Percentiles rank a stretch among this genome's conserved stretches.
Conservation (phyloP, 306 rosid genomes). For the Inga leiocalycina region DNA sequence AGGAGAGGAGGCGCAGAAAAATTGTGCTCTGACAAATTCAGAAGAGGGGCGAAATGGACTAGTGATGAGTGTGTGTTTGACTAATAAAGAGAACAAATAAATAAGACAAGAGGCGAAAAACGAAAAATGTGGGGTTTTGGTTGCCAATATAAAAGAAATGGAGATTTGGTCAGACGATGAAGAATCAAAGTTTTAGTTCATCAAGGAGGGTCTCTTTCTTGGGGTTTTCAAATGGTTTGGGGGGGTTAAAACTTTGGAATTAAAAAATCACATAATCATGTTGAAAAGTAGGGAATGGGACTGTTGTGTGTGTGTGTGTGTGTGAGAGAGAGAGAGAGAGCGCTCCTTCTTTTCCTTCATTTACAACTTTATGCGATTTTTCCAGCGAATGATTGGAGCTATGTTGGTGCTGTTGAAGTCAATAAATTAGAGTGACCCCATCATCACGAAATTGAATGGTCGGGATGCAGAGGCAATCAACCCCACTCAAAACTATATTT, state of each 20-base stretch:
- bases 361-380: conserved; percentile 16
- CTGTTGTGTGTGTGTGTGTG: conserved; percentile 5
- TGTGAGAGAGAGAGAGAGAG: too few species aligned
- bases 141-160: conserved; percentile 11
- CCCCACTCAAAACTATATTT: not conserved
- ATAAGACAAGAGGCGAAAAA: conserved; percentile 1
- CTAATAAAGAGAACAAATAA: conserved; percentile 21
- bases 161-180: conserved; percentile 42
- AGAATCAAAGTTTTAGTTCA: conserved; percentile 45
- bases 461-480: conserved; percentile 4
- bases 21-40: not conserved
- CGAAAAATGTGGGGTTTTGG: conserved; percentile 23
- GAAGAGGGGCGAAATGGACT: conserved; percentile 24
- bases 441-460: conserved; percentile 43
- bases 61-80: conserved; percentile 40
- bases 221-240: conserved; percentile 47
- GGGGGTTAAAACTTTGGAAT: conserved; percentile 41
- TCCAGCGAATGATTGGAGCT: conserved; percentile 40
- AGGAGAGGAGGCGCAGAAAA: not conserved
- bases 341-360: conserved; percentile 6
- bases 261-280: conserved; percentile 15
- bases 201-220: conserved; percentile 44
- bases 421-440: conserved; percentile 37
- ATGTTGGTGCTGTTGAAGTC: conserved; percentile 47
- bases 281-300: conserved; percentile 27